Conservation (phyloP, 768 basidiomycete species). For the Boletus rex-veris region DNA sequence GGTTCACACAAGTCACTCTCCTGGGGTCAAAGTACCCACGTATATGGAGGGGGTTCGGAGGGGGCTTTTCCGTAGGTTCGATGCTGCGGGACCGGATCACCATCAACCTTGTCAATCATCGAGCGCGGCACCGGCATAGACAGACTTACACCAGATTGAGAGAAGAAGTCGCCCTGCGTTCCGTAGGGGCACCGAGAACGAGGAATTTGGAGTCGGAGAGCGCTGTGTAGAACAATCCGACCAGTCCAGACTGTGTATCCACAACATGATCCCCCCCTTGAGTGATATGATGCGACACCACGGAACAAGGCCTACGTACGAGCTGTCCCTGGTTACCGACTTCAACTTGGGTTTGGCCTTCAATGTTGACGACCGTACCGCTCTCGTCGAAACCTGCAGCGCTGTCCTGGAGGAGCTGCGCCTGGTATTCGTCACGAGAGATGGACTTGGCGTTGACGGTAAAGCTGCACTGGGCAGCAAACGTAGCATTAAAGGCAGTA, state of each 20-base stretch:
- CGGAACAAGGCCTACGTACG: conserved; percentile 9
- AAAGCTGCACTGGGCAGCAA: conserved; percentile 35
- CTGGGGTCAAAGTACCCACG: conserved; percentile 36
- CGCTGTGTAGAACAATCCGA: conserved; percentile 39
- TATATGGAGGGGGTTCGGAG: conserved; percentile 13
- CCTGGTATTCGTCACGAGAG: conserved; percentile 40
- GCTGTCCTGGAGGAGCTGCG: conserved; percentile 32
- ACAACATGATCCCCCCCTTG: background rate
- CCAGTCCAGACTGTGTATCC: conserved; percentile 23
- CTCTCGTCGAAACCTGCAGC: conserved; percentile 15
- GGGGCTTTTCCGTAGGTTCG: conserved; percentile 28
- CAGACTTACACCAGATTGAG: conserved; percentile 37
- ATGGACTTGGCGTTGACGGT: conserved; percentile 40
- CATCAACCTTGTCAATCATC: background rate
- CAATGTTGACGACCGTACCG: conserved; percentile 19
- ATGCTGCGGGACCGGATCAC: conserved; percentile 17
- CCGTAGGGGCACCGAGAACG: conserved; percentile 33
- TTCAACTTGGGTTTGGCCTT: conserved; percentile 27
- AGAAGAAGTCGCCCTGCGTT: conserved; percentile 33
- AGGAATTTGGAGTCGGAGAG: conserved; percentile 32
- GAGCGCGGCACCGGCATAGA: background rate
- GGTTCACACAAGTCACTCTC: conserved; percentile 31
- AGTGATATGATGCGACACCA: background rate
- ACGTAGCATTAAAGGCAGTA: conserved; percentile 38
- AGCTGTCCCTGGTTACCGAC: conserved; percentile 26